Base-by-base conservation (phyloP, 768 basidiomycete genomes). In the Floccularia luteovirens region DNA sequence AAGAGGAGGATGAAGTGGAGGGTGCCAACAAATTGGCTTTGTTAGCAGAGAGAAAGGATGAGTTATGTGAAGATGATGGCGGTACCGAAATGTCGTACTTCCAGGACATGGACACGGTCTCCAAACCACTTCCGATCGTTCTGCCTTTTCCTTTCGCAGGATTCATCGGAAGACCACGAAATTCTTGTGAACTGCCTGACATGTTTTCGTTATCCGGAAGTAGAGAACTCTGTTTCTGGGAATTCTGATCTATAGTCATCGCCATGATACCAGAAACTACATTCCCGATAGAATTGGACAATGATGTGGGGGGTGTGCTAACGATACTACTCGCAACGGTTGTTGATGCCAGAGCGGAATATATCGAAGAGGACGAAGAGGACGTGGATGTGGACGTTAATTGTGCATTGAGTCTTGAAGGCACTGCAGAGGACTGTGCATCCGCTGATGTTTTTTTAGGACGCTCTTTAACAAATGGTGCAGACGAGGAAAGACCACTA, bases 271-370 rank as follows among this genome's bases (percentile, higher is more conserved):
- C 65, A 32, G 62, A 59, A 28, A 69, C 61, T 16, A 53, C 66
- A 41, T 66, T 68, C 13, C 69, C 69, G 8, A 75, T 59, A 3
- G 59, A 77, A 52, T 64, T 67, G 24, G 61, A 74, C 41, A 66
- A 57, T 3, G 77, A 77, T 13, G 77, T 79, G 10, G 74, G 75
- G 3, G 77, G 77, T 7, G 74, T 79, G 51, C 74, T 77, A 43
- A 69, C 58, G 12, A 64, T 58, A 43, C 69, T 71, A 43, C 61
- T 62, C 5, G 69, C 64, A 8, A 61, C 63, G 17, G 58, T 54
- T 14, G 63, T 59, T 4, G 62, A 64, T 1, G 50, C 62, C 36
- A 60, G 47, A 13, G 63, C 64, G 11, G 72, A 75, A 8, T 67
- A 67, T 36, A 72, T 58, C 1, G 74, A 76, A 3, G 74, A 70